Conservation (phyloP, 495 filamentous ascomycete species). For the Aeminium ludgeri region DNA sequence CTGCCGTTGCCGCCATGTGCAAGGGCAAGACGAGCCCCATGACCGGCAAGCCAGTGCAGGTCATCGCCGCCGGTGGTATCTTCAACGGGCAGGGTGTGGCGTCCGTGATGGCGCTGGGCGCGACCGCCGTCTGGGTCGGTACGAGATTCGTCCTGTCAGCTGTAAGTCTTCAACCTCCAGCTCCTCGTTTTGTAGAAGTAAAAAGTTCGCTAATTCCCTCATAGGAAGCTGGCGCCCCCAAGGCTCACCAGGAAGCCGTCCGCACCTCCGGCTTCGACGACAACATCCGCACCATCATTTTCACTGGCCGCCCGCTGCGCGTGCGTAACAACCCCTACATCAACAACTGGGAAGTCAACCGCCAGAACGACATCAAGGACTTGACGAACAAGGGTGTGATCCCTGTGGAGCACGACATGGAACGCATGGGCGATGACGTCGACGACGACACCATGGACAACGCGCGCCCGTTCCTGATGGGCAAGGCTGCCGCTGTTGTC, state of each 20-base stretch:
- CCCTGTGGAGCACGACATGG: slow-evolving; percentile 86
- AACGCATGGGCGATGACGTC: slow-evolving; percentile 55
- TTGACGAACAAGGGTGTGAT: slow-evolving; percentile 76
- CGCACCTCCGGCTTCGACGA: slow-evolving; percentile 83
- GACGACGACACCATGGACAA: slow-evolving; percentile 76
- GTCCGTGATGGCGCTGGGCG: slow-evolving; percentile 81
- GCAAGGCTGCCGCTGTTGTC: slow-evolving; percentile 83
- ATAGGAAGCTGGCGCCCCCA: slow-evolving; percentile 75
- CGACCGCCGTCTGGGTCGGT: slow-evolving; percentile 85
- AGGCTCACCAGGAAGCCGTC: slow-evolving; percentile 93
- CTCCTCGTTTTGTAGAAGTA: not conserved
- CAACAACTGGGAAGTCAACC: slow-evolving; percentile 87
- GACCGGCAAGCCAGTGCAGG: slow-evolving; percentile 71
- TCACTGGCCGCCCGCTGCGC: slow-evolving; percentile 84
- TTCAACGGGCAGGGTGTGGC: slow-evolving; percentile 86
- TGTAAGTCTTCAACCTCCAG: not conserved
- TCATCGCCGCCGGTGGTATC: slow-evolving; percentile 86
- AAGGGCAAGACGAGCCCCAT: slow-evolving; percentile 71
- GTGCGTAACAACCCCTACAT: slow-evolving; percentile 91
- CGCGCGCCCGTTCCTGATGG: slow-evolving; percentile 86
- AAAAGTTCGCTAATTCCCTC: not conserved
- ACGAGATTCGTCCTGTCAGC: slow-evolving; percentile 88
- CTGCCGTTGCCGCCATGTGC: slow-evolving; percentile 69
- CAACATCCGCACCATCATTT: slow-evolving; percentile 91
- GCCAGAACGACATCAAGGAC: slow-evolving; percentile 72